Evolutionary conservation across 2,329 filamentous ascomycete genomes (phyloP).

Genomic region (Penicillium sp.): DNA sequence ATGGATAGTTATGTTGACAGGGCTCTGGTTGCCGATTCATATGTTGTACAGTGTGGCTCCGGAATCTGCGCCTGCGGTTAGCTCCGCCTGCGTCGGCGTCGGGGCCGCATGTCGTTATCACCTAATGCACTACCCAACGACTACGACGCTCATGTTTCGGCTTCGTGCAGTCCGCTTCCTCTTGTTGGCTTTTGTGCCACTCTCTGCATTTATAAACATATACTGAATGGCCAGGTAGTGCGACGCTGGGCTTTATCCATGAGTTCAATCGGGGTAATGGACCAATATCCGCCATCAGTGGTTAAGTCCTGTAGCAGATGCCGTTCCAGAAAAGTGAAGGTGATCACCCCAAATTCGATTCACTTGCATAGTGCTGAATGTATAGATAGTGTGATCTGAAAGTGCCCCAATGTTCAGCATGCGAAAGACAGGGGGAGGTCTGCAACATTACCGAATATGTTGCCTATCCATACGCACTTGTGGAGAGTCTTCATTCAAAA

Average conservation of each 20-base stretch:
- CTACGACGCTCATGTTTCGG: no score
- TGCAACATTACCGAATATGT: neutral
- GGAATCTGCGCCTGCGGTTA: no score
- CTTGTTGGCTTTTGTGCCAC: neutral
- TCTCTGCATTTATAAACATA: neutral
- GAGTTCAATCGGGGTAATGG: neutral
- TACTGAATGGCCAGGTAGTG: neutral
- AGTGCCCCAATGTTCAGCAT: neutral
- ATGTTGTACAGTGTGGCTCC: no score
- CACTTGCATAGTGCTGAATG: neutral
- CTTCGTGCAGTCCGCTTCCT: neutral
- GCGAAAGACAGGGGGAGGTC: neutral
- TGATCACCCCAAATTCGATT: neutral
- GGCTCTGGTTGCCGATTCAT: no score
- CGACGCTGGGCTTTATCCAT: neutral
- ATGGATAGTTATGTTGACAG: no score
- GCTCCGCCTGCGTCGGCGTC: no score
- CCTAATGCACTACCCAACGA: no score
- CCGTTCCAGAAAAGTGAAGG: neutral
- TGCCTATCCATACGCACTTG: neutral
- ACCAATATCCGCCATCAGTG: neutral
- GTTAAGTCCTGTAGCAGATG: neutral
- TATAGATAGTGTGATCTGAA: neutral
- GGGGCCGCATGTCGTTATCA: no score
- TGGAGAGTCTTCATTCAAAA: neutral